Conservation (phyloP, 1,284 basidiomycete species). For the Somion occarium region DNA sequence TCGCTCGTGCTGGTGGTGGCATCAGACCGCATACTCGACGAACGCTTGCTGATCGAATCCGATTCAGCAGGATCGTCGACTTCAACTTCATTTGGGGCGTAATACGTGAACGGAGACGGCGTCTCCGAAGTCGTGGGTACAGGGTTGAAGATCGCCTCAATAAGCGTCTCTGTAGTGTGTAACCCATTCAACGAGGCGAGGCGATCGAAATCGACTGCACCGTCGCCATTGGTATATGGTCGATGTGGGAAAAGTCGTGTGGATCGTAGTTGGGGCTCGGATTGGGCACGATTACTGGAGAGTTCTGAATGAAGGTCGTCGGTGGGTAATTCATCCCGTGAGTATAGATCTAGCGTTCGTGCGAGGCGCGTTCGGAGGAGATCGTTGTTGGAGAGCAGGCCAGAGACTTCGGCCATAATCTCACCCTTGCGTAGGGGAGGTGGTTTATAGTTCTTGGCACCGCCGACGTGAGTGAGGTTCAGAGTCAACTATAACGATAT, state of each 20-base stretch:
- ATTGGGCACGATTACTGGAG: neutral
- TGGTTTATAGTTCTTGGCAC: conserved; percentile 54
- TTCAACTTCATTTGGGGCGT: conserved; percentile 17
- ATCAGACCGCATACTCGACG: neutral
- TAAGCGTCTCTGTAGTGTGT: conserved; percentile 62
- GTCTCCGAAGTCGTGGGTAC: conserved; percentile 38
- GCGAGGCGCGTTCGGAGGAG: conserved; percentile 45
- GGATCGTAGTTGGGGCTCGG: neutral
- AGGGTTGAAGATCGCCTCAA: conserved; percentile 76
- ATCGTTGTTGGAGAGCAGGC: conserved; percentile 52
- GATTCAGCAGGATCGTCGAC: neutral
- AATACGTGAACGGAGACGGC: conserved; percentile 59
- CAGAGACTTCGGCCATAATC: conserved; percentile 61
- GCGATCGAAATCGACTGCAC: conserved; percentile 37
- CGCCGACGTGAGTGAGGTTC: conserved; percentile 53
- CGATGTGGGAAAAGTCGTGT: neutral
- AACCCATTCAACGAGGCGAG: conserved; percentile 51
- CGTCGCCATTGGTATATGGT: conserved; percentile 7
- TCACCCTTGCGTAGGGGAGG: conserved; percentile 68
- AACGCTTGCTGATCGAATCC: neutral
- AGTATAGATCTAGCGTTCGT: conserved; percentile 42
- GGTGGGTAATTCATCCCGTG: conserved; percentile 17
- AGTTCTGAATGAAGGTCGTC: conserved; percentile 12
- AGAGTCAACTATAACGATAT: conserved; percentile 50
- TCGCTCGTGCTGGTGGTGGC: neutral